Evolutionary conservation across 208 protist genomes (phyloP).

Genomic region (Wallacemonas sp.): DNA sequence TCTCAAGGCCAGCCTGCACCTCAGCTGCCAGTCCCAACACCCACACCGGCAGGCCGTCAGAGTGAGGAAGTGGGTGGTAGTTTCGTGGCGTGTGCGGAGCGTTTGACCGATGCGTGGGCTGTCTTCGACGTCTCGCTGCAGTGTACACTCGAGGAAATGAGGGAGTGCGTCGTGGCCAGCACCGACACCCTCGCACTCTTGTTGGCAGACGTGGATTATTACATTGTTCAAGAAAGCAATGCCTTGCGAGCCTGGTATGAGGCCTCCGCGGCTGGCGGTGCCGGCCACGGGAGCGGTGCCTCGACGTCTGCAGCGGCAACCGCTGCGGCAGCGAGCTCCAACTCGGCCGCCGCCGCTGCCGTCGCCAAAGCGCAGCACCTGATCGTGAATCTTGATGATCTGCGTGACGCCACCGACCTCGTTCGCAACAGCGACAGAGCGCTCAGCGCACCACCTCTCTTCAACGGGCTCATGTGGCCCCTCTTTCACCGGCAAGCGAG

Average conservation of each 20-base stretch:
- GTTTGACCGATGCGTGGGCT: slow-evolving; percentile 10
- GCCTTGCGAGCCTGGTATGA: not conserved
- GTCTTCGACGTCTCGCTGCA: slow-evolving; percentile 23
- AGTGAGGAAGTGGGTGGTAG: not conserved
- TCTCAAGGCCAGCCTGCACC: slow-evolving; percentile 1
- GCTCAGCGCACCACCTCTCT: slow-evolving; percentile 24
- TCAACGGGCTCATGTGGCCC: slow-evolving; percentile 53
- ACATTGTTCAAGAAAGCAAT: slow-evolving; percentile 19
- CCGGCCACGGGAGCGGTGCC: not conserved
- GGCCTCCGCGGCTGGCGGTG: not conserved
- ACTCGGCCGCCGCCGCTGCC: slow-evolving; percentile 1
- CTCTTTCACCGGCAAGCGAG: slow-evolving; percentile 17
- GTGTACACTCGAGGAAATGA: slow-evolving; percentile 24
- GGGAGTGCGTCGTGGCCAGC: slow-evolving; percentile 55
- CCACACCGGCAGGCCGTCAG: not conserved
- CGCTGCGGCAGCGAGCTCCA: not conserved
- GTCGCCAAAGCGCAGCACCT: slow-evolving; percentile 19
- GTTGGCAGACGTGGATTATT: slow-evolving; percentile 62
- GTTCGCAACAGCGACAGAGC: slow-evolving; percentile 29
- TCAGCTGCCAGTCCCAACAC: not conserved
- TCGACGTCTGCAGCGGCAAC: not conserved
- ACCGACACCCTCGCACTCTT: slow-evolving; percentile 43
- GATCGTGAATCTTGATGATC: slow-evolving; percentile 45
- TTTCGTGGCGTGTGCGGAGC: slow-evolving; percentile 8
- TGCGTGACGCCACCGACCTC: slow-evolving; percentile 40